Conservation (phyloP, 257 asterid species). For the Prunella vulgaris region DNA sequence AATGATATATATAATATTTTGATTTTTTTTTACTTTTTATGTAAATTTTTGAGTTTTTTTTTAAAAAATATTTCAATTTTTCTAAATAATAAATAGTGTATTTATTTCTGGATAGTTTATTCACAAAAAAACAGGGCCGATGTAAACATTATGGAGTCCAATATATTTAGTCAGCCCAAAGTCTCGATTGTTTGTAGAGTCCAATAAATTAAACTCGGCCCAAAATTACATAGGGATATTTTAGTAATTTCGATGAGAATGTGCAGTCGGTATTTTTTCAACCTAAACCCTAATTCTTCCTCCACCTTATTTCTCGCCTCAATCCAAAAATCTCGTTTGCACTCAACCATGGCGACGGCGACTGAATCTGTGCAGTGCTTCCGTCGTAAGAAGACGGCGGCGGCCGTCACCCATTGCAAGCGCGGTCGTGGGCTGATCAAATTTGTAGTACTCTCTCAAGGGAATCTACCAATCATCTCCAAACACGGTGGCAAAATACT, state of each 20-base stretch:
- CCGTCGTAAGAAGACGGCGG: constrained; percentile 80
- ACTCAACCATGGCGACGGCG: constrained; percentile 40
- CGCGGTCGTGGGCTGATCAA: constrained; percentile 68
- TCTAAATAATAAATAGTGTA: no score
- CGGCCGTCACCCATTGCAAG: constrained; percentile 79
- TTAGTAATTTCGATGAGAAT: background rate
- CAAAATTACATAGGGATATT: background rate
- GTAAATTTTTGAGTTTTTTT: no score
- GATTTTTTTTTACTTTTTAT: no score
- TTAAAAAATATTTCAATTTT: no score
- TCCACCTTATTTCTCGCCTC: background rate
- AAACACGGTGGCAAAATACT: no score
- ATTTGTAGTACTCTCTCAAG: no score
- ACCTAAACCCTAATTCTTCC: constrained; percentile 17
- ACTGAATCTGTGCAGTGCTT: constrained; percentile 63
- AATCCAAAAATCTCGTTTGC: background rate
- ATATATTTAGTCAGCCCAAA: no score
- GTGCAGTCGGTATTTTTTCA: background rate
- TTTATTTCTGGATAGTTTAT: no score
- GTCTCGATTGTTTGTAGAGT: background rate
- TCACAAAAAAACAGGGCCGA: no score
- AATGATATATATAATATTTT: no score
- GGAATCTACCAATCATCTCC: no score
- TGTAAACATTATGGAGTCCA: no score
- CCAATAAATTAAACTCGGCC: background rate